These are phyloP conservation scores for Kalanchoe fedtschenkoi DNA, from an alignment of 164 flowering plant genomes.

Conservation along the genomic window DNA sequence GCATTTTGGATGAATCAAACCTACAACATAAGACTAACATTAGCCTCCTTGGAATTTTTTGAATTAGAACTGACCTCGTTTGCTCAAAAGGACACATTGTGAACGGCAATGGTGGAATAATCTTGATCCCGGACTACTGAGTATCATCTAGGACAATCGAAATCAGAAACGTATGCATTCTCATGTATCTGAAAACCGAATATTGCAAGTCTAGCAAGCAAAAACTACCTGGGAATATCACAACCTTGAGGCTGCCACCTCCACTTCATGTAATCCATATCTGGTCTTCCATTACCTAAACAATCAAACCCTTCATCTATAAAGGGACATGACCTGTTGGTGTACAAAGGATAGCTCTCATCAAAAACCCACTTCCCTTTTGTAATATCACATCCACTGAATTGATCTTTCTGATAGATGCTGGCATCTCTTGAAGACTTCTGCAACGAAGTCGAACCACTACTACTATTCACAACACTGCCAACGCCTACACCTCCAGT, in stretches of 20 bases:
- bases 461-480: neutral
- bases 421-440: constrained; percentile 4
- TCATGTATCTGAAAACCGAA: neutral
- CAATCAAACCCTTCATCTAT: constrained; percentile 91
- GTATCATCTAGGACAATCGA: neutral
- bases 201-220: neutral
- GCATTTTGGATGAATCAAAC: constrained; percentile 71
- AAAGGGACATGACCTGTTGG: constrained; percentile 57
- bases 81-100: no score
- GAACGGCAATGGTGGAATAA: no score
- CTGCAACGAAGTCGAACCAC: no score
- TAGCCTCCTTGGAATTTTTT: neutral
- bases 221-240: constrained; percentile 61
- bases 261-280: constrained; percentile 75
- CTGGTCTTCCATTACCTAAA: constrained; percentile 66
- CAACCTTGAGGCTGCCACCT: constrained; percentile 90
- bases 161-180: neutral
- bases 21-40: constrained; percentile 20
- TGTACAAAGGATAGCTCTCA: constrained; percentile 75
- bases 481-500: constrained; percentile 7
- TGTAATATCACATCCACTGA: constrained; percentile 48
- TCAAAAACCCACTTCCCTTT: constrained; percentile 81
- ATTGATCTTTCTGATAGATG: constrained; percentile 15
- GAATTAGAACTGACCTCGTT: no score
- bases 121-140: neutral